Percentiles rank a stretch among this genome's conserved stretches.
phyloP scores from a whole-genome alignment of 768 basidiomycete species.

The Strobilomyces echinocephalus region DNA sequence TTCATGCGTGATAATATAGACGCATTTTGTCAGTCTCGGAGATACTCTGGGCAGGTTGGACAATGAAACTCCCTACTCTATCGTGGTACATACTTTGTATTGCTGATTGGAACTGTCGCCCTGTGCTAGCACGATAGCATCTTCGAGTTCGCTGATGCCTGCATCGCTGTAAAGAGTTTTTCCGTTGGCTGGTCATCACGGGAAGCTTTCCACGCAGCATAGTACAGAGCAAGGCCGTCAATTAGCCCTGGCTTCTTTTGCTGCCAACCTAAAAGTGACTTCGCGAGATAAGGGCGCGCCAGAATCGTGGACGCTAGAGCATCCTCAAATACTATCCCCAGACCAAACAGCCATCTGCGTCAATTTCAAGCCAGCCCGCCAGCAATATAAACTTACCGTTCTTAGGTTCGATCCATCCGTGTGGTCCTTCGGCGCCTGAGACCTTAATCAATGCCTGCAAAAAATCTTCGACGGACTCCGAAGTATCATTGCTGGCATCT shows the following conservation, averaged over 20 bases:
- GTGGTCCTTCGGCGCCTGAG: slow-evolving; percentile 25
- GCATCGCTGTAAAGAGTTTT: not conserved
- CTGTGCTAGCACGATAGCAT: no score
- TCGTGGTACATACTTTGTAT: no score
- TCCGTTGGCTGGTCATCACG: slow-evolving; percentile 3
- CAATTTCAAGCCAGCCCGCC: not conserved
- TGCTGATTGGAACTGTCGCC: no score
- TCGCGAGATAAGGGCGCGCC: slow-evolving; percentile 23
- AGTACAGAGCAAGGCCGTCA: slow-evolving; percentile 32
- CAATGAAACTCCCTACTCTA: not conserved
- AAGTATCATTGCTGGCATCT: slow-evolving; percentile 26
- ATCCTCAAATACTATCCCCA: no score
- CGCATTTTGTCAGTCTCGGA: not conserved
- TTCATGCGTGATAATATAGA: slow-evolving; percentile 11
- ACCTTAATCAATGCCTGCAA: slow-evolving; percentile 24
- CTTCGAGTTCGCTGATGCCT: no score
- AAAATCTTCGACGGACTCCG: slow-evolving; percentile 29
- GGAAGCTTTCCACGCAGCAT: not conserved
- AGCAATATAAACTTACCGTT: slow-evolving; percentile 19
- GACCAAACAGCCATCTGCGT: no score
- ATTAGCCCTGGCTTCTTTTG: slow-evolving; percentile 11
- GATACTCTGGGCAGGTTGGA: not conserved
- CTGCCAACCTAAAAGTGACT: not conserved
- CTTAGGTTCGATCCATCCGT: slow-evolving; percentile 16
- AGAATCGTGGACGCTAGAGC: no score